Evolutionary conservation across 2,329 filamentous ascomycete species (phyloP), one percentile per base, ranked within the genome.

Genomic region (Diplocarpon mali): DNA sequence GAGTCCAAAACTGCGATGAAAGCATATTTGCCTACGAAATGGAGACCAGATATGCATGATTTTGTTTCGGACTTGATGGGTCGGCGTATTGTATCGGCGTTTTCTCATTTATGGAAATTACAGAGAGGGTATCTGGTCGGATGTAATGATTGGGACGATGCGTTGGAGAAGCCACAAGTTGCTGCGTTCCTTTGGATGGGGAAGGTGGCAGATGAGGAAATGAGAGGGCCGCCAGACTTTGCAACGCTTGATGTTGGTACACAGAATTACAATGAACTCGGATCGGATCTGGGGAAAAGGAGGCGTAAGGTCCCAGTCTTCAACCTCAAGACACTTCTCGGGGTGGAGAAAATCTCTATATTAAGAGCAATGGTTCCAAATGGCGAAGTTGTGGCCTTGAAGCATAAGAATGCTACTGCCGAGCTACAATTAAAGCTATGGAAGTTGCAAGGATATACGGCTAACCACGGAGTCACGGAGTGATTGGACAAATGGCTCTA

Each of bases 391-490:
- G 8, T 59, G 71, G 15, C 64, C 69, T 42, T 62, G 15, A 60
- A 53, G 36, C 61, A 76, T 48, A 64, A 62, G 53, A 62, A 54
- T 49, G 61, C 64, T 31, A 71, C 69, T 7, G 57, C 66, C 16
- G 58, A 65, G 12, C 39, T 76, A 37, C 72, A 76, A 58, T 45
- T 69, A 44, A 64, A 68, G 42, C 63, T 80, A 7, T 80, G 76
- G 76, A 72, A 69, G 49, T 57, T 81, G 8, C 72, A 80, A 48
- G 75, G 74, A 1, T 80, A 75, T 53, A 38, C 76, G 29, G 55
- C 53, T 13, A 42, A 42, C 14, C 24, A 42, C 12, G n/a, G n/a
- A n/a, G n/a, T 31, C 20, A 7, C 7, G 20, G 20, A 24, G 20
- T 24, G 20, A 35, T 10, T 10, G 10, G 30, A 30, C 5, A 10